phyloP scores from a whole-genome alignment of 2,329 filamentous ascomycete species.

The Pseudohalonectria lignicola region DNA sequence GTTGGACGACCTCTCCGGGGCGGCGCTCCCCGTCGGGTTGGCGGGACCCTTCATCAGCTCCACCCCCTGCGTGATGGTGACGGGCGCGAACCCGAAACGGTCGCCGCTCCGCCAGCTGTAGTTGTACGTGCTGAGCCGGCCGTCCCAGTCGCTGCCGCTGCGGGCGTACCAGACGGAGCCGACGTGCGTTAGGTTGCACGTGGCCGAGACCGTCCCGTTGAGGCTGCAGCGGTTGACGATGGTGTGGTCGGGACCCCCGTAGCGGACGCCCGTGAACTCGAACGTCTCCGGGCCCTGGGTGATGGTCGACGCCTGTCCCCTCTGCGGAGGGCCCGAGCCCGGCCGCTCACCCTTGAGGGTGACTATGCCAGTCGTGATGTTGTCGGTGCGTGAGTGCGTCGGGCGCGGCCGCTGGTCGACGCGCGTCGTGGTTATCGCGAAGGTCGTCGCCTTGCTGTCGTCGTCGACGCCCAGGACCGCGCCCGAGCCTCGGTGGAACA shows the following conservation, averaged over 20 bases:
- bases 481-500: conserved; percentile 13
- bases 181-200: conserved; percentile 16
- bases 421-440: conserved; percentile 13
- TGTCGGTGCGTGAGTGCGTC: conserved; percentile 5
- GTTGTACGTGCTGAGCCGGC: conserved; percentile 14
- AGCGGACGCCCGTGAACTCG: conserved; percentile 13
- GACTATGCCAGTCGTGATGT: conserved; percentile 5
- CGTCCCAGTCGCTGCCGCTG: conserved; percentile 11
- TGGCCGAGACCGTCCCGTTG: conserved; percentile 12
- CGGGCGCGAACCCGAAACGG: conserved; percentile 15
- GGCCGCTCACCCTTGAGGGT: not conserved
- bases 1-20: conserved; percentile 3
- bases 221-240: conserved; percentile 15
- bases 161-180: conserved; percentile 15
- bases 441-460: conserved; percentile 13
- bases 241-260: conserved; percentile 9
- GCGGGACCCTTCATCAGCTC: conserved; percentile 8
- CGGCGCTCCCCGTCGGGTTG: too few species aligned
- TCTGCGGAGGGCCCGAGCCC: conserved; percentile 1
- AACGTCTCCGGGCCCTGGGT: conserved; percentile 16
- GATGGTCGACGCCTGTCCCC: conserved; percentile 13
- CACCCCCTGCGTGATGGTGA: conserved; percentile 13
- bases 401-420: conserved; percentile 7
- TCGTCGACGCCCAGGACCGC: conserved; percentile 10
- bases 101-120: conserved; percentile 17